phyloP scores from a whole-genome alignment of 176 grass and related monocot genomes.

The Triticum timopheevii region DNA sequence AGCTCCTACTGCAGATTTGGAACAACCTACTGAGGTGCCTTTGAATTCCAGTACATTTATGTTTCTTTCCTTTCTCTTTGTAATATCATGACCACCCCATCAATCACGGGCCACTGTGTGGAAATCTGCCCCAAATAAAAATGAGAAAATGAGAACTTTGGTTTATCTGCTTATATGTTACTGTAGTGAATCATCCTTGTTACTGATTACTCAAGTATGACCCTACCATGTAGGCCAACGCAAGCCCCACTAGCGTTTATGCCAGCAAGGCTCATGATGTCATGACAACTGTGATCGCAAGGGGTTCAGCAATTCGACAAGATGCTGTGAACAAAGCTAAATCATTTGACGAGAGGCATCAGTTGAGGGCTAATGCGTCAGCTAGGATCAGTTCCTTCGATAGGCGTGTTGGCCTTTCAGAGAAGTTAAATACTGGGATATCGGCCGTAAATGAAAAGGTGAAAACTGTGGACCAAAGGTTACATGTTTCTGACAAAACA shows the following conservation, averaged over 20 bases:
- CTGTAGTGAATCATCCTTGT: slow-evolving; percentile 7
- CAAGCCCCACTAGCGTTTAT: slow-evolving; percentile 55
- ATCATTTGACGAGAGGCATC: slow-evolving; percentile 96
- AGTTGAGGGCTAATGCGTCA: slow-evolving; percentile 65
- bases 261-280: slow-evolving; percentile 87
- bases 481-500: slow-evolving; percentile 96
- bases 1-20: slow-evolving; percentile 38
- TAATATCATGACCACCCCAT: background rate
- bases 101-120: background rate
- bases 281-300: slow-evolving; percentile 71
- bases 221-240: slow-evolving; percentile 45
- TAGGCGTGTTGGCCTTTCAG: slow-evolving; percentile 75
- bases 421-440: slow-evolving; percentile 83
- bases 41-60: slow-evolving; percentile 32
- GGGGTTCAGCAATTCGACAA: slow-evolving; percentile 81
- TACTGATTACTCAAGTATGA: background rate
- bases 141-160: background rate
- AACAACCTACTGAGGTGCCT: slow-evolving; percentile 53
- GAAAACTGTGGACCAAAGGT: slow-evolving; percentile 81
- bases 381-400: slow-evolving; percentile 86
- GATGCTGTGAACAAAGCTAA: slow-evolving; percentile 98
- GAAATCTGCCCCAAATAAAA: background rate
- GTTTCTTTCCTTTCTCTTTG: background rate
- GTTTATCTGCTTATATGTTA: slow-evolving; percentile 6
- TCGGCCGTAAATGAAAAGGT: slow-evolving; percentile 93